Evolutionary conservation across 495 filamentous ascomycete genomes (phyloP), one percentile per base, ranked within the genome.

Genomic region (Neurospora tetrasperma): DNA sequence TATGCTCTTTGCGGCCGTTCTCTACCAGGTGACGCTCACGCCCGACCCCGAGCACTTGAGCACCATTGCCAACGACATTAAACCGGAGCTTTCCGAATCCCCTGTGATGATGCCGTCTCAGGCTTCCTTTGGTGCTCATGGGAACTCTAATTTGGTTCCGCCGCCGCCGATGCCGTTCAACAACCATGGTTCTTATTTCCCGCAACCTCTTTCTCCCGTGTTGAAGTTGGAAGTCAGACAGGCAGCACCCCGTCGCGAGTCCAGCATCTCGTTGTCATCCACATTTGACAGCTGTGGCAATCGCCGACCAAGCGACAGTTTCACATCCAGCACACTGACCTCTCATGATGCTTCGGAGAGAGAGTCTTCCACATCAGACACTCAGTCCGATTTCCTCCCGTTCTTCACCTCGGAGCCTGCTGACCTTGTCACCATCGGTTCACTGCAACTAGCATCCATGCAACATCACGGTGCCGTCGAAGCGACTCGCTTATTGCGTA

Each of bases 391-490:
- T 23, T 59, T 70, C 7, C 73, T 78, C 1, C 77, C 76, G 14
- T 31, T 43, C 5, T 77, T 78, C 69, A 76, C 75, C 0, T 76
- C 78, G 38, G 71, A 69, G 14, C 78, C 78, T 4, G 46, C 62
- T 23, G 78, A 78, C 48, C 74, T 79, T n/a, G 74, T 79, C 70
- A 77, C 77, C 12, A 73, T 79, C 16, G 77, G 77, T 23, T 74
- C 74, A n/a, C 69, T 79, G 11, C 76, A 79, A 73, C 72, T 79
- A 42, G 69, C 73, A 12, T 77, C 77, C 41, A 77, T 79, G 78
- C 74, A 73, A 42, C 77, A 79, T 27, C 71, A 66, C 10, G 74
- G 74, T 6, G 78, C 78, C 5, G 74, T 77, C 5, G 74, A 74
- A 20, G 75, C 75, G 1, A 59, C 73, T 4, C 72, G 73, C 5